Evolutionary conservation across 1,284 basidiomycete genomes (phyloP), one percentile per base, ranked within the genome.

Genomic region (Phaffia rhodozyma): DNA sequence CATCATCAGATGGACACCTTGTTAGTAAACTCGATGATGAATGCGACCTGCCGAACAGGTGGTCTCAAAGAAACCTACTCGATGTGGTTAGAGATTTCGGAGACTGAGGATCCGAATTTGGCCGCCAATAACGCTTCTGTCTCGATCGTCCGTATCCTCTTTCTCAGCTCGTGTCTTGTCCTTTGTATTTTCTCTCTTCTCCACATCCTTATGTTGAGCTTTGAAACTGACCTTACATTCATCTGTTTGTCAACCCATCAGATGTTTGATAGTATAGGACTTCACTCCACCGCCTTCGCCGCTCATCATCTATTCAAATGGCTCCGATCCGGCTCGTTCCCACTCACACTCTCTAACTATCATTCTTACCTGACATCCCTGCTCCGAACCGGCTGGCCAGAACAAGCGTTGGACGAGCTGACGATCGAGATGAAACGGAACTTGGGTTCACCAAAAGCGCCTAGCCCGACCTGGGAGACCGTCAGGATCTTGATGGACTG

Each of bases 291-390:
- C 43, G 30, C 62, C 1, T 49, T 48, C 47, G 34, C 38, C 43
- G 29, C 34, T 30, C 21, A 48, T 23, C 49, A 58, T 25, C 47
- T 64, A 23, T 64, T 53, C 43, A 53, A 59, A 21, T 64, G 63
- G 63, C 63, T 64, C 9, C 58, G 63, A 25, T 47, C 48, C 38
- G 63, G 63, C 9, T 54, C 58, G 13, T 64, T 64, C 54, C 63
- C 63, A 16, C 58, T 64, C 34, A 55, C 58, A 7, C 47, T 64
- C 21, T 29, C 53, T 20, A 64, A 64, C 54, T 64, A 59, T 58
- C 63, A 64, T 47, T 27, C 63, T 11, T 53, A 59, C 58, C 21
- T 64, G 23, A 38, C 43, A n/a, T 49, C 38, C n/a, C 57, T 58
- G 21, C 47, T 64, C 21, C 52, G 58, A 1, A 30, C 34, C 16